Base-by-base conservation (phyloP, 345 rosid genomes). In the Carallia brachiata region DNA sequence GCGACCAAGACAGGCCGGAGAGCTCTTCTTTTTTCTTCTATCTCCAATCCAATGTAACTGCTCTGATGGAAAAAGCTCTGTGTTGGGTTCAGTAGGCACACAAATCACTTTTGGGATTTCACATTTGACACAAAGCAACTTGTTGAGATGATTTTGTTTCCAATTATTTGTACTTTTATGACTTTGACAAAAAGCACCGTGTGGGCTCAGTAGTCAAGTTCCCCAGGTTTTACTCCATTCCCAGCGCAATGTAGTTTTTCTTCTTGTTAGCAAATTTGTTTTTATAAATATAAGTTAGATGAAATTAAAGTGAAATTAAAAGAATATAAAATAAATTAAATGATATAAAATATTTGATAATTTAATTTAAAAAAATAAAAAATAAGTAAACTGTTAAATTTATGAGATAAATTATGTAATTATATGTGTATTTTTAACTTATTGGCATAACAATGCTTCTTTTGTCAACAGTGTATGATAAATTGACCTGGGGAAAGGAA, bases 191-290 rank as follows among this genome's bases (percentile, higher is more conserved):
- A 23, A 23, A 23, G 23, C 23, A 23, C 23, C 23, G 23, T 23
- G 23, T 23, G 23, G 23, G 23, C 23, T 23, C 23, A 23, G 10
- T 67, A 9, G 52, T 67, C 75, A 56, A 63, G 66, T 67, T 67
- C 31, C 76, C 68, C 50, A 50, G 6, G 4, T 70, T 67, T 34
- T 66, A 70, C 70, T 62, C 73, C 66, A 63, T 3, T 13, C 65
- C 13, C 10, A 36, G 50, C 17, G 17, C 16, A 44, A 10, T 4
- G 50, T 13, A 44, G 50, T 16, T 44, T 44, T 44, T 36, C 27
- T 65, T 28, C 36, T 23, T 23, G 7, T 61, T 58, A 58, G 10
- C 31, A 27, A 7, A 23, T 23, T 23, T 23, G 23, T 23, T 23
- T 23, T 23, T 23, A 23, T 23, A 23, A 23, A 23, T 23, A 23